Conservation (phyloP, 1,284 basidiomycete species). For the Trametes polyzona region DNA sequence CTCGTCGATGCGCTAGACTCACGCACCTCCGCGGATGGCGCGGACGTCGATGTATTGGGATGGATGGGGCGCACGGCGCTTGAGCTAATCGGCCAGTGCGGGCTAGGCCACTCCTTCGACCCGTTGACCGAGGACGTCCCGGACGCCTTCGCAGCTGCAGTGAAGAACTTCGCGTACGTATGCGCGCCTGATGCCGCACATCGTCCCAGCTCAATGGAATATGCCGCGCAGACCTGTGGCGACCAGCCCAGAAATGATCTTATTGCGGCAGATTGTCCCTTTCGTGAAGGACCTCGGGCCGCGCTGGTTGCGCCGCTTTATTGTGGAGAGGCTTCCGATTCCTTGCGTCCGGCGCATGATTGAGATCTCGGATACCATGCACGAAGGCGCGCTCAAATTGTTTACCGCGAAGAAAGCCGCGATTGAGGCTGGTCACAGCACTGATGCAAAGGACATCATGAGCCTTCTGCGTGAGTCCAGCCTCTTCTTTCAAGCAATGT, state of each 20-base stretch:
- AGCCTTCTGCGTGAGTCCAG: constrained; percentile 43
- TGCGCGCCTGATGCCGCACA: too few relatives aligned
- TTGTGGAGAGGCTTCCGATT: constrained; percentile 40
- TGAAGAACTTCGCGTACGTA: constrained; percentile 30
- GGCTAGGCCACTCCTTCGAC: constrained; percentile 44
- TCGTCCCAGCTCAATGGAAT: too few relatives aligned
- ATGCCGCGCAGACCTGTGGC: constrained; percentile 1
- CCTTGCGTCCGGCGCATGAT: constrained; percentile 37
- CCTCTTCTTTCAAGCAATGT: background rate
- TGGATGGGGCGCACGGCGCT: constrained; percentile 42
- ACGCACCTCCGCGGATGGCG: constrained; percentile 19
- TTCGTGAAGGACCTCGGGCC: constrained; percentile 39
- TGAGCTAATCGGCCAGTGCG: constrained; percentile 45
- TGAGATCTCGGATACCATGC: constrained; percentile 43
- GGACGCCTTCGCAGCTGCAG: constrained; percentile 31
- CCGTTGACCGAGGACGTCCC: constrained; percentile 35
- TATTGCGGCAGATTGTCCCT: constrained; percentile 31
- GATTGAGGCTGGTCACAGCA: constrained; percentile 23
- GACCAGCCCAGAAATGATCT: constrained; percentile 11
- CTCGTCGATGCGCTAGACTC: constrained; percentile 28
- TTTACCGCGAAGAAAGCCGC: constrained; percentile 41
- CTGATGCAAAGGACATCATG: constrained; percentile 47
- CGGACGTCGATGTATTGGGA: constrained; percentile 39
- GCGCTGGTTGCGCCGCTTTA: constrained; percentile 40
- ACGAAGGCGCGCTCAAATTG: constrained; percentile 42